These are phyloP conservation scores for Dispira simplex DNA, from an alignment of 192 early-diverging fungal genomes.

Conservation along the genomic window DNA sequence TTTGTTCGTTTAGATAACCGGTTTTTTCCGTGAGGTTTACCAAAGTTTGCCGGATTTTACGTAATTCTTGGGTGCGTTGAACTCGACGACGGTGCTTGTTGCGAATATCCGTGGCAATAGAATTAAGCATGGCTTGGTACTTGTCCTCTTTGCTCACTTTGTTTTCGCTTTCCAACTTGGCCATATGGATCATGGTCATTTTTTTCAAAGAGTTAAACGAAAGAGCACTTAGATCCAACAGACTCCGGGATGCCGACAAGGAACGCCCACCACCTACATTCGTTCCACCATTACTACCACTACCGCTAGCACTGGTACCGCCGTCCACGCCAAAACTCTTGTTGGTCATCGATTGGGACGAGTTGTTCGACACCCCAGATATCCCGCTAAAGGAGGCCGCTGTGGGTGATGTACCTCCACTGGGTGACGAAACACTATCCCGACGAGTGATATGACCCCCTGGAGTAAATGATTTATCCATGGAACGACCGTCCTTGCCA, in stretches of 20 bases:
- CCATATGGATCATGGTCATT: slow-evolving; percentile 63
- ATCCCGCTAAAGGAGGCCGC: too few species aligned
- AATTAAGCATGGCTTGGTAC: slow-evolving; percentile 88
- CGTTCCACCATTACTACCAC: too few species aligned
- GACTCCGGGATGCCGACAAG: neutral
- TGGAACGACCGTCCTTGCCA: neutral
- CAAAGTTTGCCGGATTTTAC: slow-evolving; percentile 62
- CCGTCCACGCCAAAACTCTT: too few species aligned
- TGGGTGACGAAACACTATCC: too few species aligned
- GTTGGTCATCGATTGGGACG: too few species aligned
- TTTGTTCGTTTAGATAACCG: slow-evolving; percentile 72
- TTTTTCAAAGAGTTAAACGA: slow-evolving; percentile 71
- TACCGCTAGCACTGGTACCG: too few species aligned
- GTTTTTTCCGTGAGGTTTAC: slow-evolving; percentile 71
- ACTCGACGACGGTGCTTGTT: slow-evolving; percentile 78
- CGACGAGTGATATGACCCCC: too few species aligned
- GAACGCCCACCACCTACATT: neutral
- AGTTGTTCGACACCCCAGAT: too few species aligned
- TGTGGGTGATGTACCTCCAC: too few species aligned
- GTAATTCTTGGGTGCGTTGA: slow-evolving; percentile 56
- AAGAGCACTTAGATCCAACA: slow-evolving; percentile 37
- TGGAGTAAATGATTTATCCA: too few species aligned
- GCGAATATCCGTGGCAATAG: slow-evolving; percentile 84
- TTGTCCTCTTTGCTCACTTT: slow-evolving; percentile 52
- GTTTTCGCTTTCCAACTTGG: slow-evolving; percentile 60